phyloP scores from a whole-genome alignment of 805 yeast species.

The Metschnikowia kunwiensis region DNA sequence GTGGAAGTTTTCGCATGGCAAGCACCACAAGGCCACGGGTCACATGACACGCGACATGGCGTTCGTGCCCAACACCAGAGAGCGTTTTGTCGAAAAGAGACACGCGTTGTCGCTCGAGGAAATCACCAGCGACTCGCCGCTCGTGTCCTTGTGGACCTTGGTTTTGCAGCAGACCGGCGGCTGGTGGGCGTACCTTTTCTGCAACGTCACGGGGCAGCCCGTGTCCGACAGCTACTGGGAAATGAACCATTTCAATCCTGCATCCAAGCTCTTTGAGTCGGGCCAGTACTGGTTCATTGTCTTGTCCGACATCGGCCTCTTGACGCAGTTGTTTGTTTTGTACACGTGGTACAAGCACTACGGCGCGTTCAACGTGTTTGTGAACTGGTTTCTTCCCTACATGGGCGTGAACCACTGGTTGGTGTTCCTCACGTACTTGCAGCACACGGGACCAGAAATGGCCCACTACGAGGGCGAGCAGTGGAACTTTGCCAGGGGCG shows the following conservation, averaged over 20 bases:
- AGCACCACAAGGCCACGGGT: conserved; percentile 90
- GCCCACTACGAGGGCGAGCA: conserved; percentile 74
- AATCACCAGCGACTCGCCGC: conserved; percentile 70
- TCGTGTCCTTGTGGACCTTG: conserved; percentile 54
- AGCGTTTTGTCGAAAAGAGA: conserved; percentile 44
- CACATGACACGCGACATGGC: conserved; percentile 81
- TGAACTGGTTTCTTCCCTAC: conserved; percentile 76
- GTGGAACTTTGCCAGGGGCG: conserved; percentile 89
- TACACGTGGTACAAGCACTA: conserved; percentile 58
- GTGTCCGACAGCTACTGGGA: conserved; percentile 46
- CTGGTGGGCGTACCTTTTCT: conserved; percentile 61
- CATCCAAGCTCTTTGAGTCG: conserved; percentile 68
- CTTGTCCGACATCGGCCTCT: conserved; percentile 69
- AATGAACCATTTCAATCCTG: conserved; percentile 69
- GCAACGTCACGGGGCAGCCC: conserved; percentile 75
- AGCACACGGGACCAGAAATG: conserved; percentile 77
- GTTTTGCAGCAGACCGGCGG: conserved; percentile 74
- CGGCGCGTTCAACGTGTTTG: conserved; percentile 60
- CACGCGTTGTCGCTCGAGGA: conserved; percentile 47
- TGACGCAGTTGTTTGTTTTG: conserved; percentile 48
- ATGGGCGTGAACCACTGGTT: conserved; percentile 86
- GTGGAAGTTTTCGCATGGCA: conserved; percentile 80
- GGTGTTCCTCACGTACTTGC: conserved; percentile 80
- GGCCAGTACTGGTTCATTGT: conserved; percentile 70
- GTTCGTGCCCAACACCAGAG: conserved; percentile 69